Base-by-base conservation (phyloP, 192 early-diverging fungal species). In the Coemansia sp. region DNA sequence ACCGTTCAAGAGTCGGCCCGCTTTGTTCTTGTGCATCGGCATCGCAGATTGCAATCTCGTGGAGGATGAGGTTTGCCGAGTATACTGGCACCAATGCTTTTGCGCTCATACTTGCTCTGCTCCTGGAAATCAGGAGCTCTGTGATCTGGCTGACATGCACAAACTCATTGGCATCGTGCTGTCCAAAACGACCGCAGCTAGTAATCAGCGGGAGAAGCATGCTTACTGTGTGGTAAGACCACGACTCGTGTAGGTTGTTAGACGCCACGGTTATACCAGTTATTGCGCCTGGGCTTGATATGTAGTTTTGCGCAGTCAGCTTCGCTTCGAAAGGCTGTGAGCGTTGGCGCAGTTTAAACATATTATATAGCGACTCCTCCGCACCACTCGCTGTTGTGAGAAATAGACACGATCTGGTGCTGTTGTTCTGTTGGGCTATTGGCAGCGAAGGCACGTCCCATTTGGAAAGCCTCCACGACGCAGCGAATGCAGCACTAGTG, bases 381-480 rank as follows among this genome's bases (percentile, higher is more conserved):
- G 68, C 15, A 19, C 68, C 52, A 21, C 48, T 43, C 15, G 64
- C 47, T 6, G 59, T 47, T 5, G 23, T 48, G 54, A 70, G 40
- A 37, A 76, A 61, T 52, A 61, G n/a, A 6, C 45, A 9, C 48
- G 41, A 32, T 9, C 50, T 21, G 37, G 7, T 5, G 9, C 16
- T 16, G 39, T n/a, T 16, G 26, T 23, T 37, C 15, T 15, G 11
- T 43, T 38, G 54, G 3, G 63, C 32, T 43, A 67, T 50, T 11
- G 80, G 80, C 9, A 75, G 43, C 39, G 64, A 39, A 1, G 80
- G 80, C 40, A 73, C 66, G 44, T 83, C 80, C 80, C 80, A 83
- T 18, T 63, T 73, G 11, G 69, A 75, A 38, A 83, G 62, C 11
- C 80, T 64, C 80, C 80, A 83, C 13, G 80, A 67, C 9, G 80